Conservation (phyloP, 441 rosid genomes). For the Theobroma grandiflorum region DNA sequence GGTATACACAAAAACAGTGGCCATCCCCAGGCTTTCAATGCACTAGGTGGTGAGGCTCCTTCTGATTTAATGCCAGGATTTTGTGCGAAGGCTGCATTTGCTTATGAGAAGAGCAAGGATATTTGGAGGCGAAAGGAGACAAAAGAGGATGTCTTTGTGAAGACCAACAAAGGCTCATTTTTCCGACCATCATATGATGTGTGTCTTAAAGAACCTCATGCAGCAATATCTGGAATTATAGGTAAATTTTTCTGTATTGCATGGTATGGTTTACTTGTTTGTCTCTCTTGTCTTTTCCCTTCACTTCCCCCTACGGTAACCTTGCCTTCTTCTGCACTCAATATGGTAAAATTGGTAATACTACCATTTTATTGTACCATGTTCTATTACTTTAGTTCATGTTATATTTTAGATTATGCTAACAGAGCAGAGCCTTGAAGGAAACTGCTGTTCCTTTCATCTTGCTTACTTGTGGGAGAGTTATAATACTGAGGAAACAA, state of each 20-base stretch:
- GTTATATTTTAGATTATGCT: neutral
- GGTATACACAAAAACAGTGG: conserved; percentile 74
- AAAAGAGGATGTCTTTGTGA: conserved; percentile 37
- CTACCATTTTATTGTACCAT: conserved; percentile 2
- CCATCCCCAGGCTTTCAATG: conserved; percentile 52
- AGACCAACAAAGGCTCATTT: conserved; percentile 50
- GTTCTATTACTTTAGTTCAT: conserved; percentile 2
- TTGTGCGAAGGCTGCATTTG: conserved; percentile 79
- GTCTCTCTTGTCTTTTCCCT: neutral
- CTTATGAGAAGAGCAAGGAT: conserved; percentile 69
- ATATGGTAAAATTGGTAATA: neutral
- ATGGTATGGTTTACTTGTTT: neutral
- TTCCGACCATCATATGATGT: conserved; percentile 59
- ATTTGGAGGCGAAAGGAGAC: conserved; percentile 69
- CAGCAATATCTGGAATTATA: conserved; percentile 71
- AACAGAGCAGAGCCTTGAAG: neutral
- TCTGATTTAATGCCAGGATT: conserved; percentile 72
- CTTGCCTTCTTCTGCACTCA: neutral
- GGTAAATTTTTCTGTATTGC: conserved; percentile 48
- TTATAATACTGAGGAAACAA: neutral
- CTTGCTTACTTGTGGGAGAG: conserved; percentile 8
- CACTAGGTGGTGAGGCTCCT: conserved; percentile 55
- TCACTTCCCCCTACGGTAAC: neutral
- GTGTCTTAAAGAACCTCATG: conserved; percentile 72
- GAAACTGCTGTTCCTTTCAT: neutral